These are phyloP conservation scores for Hypoxylon sp. DNA, from an alignment of 2,329 filamentous ascomycete species.

Conservation along the genomic window DNA sequence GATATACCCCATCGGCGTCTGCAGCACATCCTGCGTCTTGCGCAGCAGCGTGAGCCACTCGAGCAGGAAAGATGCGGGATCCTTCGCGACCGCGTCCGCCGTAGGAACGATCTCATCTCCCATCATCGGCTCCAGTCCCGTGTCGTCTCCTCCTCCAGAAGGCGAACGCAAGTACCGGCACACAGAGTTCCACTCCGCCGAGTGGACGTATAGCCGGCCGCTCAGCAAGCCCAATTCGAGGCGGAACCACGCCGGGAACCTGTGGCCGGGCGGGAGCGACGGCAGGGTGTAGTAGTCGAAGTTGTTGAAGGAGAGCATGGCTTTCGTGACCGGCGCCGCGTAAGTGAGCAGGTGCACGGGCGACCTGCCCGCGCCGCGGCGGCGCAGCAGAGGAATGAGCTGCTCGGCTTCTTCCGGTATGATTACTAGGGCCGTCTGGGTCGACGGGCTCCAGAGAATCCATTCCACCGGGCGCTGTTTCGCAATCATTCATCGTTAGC, in stretches of 20 bases:
- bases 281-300: constrained; percentile 67
- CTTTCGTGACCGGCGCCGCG: constrained; percentile 68
- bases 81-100: constrained; percentile 41
- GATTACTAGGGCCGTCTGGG: constrained; percentile 65
- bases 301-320: constrained; percentile 69
- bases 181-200: constrained; percentile 57
- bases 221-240: constrained; percentile 71
- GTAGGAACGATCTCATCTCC: constrained; percentile 6
- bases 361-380: background rate
- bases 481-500: constrained; percentile 9
- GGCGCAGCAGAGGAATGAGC: constrained; percentile 60
- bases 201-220: constrained; percentile 70
- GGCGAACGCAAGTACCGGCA: constrained; percentile 47
- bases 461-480: constrained; percentile 66
- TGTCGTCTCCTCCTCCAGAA: constrained; percentile 11
- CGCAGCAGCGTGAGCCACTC: constrained; percentile 68
- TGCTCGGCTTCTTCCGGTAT: constrained; percentile 72
- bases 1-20: constrained; percentile 70
- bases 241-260: constrained; percentile 63
- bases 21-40: constrained; percentile 66
- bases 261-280: constrained; percentile 53
- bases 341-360: constrained; percentile 66
- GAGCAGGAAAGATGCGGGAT: constrained; percentile 60
- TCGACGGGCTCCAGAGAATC: constrained; percentile 65
- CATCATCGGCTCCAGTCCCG: constrained; percentile 3